Evolutionary conservation across 2,329 filamentous ascomycete species (phyloP).

Genomic region (Hypoxylon sp.): DNA sequence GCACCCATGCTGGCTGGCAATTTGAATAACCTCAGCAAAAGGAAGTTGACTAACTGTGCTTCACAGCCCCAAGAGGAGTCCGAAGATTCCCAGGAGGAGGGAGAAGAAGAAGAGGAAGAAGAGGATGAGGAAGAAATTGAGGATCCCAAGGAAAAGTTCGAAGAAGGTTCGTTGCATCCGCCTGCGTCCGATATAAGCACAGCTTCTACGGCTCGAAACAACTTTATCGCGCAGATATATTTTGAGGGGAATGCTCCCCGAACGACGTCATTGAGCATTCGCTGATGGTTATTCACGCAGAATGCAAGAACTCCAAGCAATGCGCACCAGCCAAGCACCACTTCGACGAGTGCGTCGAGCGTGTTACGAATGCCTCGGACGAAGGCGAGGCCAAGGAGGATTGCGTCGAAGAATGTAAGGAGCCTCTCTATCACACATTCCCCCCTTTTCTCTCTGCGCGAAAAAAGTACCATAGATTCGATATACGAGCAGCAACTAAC

Average conservation of each 20-base stretch:
- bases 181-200: slow-evolving; percentile 11
- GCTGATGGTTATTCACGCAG: slow-evolving; percentile 62
- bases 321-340: slow-evolving; percentile 95
- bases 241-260: slow-evolving; percentile 11
- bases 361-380: slow-evolving; percentile 79
- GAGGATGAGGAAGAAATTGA: slow-evolving; percentile 85
- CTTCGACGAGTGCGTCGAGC: slow-evolving; percentile 97
- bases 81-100: slow-evolving; percentile 59
- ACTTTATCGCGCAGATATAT: slow-evolving; percentile 3
- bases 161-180: slow-evolving; percentile 81
- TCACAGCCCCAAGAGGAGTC: slow-evolving; percentile 35
- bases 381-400: slow-evolving; percentile 85
- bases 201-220: background rate
- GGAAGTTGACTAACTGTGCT: slow-evolving; percentile 16
- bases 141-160: slow-evolving; percentile 88
- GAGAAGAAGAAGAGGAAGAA: slow-evolving; percentile 82
- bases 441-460: too few relatives aligned
- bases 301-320: slow-evolving; percentile 87
- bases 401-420: slow-evolving; percentile 99
- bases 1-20: background rate
- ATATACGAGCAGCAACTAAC: slow-evolving; percentile 55
- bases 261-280: slow-evolving; percentile 24
- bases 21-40: slow-evolving; percentile 1
- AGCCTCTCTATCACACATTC: slow-evolving; percentile 5
- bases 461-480: too few relatives aligned